Evolutionary conservation across 108 stramenopile genomes (phyloP), one percentile per base, ranked within the genome.

Genomic region (Epithemia pelagica): DNA sequence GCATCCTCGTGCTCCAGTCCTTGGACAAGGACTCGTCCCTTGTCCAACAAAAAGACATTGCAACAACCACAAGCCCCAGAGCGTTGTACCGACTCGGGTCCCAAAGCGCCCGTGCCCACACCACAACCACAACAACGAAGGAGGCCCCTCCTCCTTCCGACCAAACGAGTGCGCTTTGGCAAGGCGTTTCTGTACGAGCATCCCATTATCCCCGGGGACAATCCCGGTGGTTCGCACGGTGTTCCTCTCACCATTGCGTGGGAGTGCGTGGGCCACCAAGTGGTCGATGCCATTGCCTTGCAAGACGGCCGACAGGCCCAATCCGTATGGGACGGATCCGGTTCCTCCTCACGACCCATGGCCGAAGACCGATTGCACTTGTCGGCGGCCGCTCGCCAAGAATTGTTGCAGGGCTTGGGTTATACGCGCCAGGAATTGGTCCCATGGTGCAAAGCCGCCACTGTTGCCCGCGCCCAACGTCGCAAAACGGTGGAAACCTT

Each of bases 211-310:
- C 30, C 75, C 2, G 85, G 85, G 7, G 85, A 82, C 65, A 86
- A 80, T 71, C 81, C 81, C 1, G 70, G 69, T 15, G 69, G 73
- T 23, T 63, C 72, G 0, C 29, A 58, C 19, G 81, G 85, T 3
- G 53, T 69, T 26, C 81, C 81, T 23, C 52, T 79, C 15, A 71
- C 76, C 46, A 64, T 86, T 15, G 81, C 56, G 10, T 86, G 79
- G 85, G 55, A 82, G 59, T 69, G 60, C 54, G 72, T 91, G n/a
- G 86, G 78, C 5, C 77, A 78, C 58, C 89, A 81, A 61, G 76
- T 94, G 32, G 86, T 94, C 2, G 92, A 94, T 85, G 89, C 84
- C 33, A 86, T 86, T 5, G 37, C 37, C 5, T 46, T 46, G 37
- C 37, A 46, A 46, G 37, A 46, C 5, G 37, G 15, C n/a, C n/a